A percentile compares a stretch with the other conserved stretches of the same genome.
These are phyloP conservation scores for Chlamydomonas schloesseri DNA, from an alignment of 139 green algal genomes.

Conservation along the genomic window DNA sequence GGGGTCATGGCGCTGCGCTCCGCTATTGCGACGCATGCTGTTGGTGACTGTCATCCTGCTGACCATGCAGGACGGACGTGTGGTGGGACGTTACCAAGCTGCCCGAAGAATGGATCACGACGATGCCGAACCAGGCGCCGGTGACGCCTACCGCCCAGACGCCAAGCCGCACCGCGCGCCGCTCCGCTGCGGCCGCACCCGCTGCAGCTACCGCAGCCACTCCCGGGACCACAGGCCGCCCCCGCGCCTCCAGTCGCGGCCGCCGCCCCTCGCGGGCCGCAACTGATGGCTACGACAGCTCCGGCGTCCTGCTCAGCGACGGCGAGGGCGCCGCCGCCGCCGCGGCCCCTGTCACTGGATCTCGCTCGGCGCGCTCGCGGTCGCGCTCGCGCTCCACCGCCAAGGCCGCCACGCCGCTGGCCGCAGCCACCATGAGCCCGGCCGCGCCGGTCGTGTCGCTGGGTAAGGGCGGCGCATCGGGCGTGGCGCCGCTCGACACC, in stretches of 20 bases:
- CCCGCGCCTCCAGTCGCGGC: neutral
- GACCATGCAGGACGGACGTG: neutral
- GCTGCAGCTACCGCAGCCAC: neutral
- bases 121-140: neutral
- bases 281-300: constrained; percentile 6
- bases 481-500: too few relatives aligned
- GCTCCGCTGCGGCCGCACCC: neutral
- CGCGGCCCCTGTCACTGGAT: too few relatives aligned
- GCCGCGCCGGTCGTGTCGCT: neutral
- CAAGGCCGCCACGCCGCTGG: neutral
- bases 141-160: neutral
- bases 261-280: neutral
- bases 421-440: neutral
- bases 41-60: too few relatives aligned
- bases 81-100: constrained; percentile 45
- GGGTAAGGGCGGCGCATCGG: neutral
- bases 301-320: neutral
- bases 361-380: neutral
- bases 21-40: too few relatives aligned
- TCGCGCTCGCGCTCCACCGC: neutral
- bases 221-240: neutral
- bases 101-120: constrained; percentile 7
- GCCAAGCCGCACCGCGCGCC: neutral
- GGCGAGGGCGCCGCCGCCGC: neutral
- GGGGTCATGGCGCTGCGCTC: too few relatives aligned